phyloP scores from a whole-genome alignment of 2,329 filamentous ascomycete species.

The Albifimbria verrucaria region DNA sequence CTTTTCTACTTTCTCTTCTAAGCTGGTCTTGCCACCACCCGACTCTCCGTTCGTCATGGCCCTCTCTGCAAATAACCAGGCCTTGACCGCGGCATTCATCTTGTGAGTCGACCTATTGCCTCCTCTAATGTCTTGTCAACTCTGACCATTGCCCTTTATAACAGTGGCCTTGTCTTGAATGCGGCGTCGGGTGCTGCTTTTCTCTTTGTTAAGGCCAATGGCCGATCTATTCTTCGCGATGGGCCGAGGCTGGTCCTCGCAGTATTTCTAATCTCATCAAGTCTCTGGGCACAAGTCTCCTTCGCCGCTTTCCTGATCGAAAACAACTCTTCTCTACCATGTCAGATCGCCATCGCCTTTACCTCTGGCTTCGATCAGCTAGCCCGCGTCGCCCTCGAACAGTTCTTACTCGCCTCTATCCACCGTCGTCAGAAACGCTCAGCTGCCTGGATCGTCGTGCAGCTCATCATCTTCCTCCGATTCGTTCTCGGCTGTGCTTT shows the following conservation, averaged over 20 bases:
- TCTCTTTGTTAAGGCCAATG: constrained; percentile 45
- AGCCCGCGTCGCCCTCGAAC: constrained; percentile 49
- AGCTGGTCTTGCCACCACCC: constrained; percentile 6
- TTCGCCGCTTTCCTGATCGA: constrained; percentile 50
- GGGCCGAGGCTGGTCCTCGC: constrained; percentile 63
- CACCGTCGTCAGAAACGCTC: constrained; percentile 35
- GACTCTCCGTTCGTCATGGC: constrained; percentile 36
- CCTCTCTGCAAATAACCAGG: constrained; percentile 40
- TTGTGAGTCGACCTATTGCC: constrained; percentile 39
- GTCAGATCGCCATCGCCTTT: constrained; percentile 51
- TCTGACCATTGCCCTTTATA: no score
- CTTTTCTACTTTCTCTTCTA: constrained; percentile 26
- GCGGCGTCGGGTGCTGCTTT: constrained; percentile 45
- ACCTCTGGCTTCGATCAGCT: constrained; percentile 56
- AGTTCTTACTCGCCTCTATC: constrained; percentile 51
- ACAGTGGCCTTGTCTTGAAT: constrained; percentile 50
- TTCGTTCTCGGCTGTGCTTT: constrained; percentile 53
- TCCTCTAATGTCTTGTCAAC: no score
- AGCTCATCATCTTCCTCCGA: no score
- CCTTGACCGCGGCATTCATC: constrained; percentile 50
- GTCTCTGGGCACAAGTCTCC: constrained; percentile 51
- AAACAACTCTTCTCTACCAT: constrained; percentile 37
- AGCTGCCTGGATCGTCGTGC: no score
- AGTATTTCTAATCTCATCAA: constrained; percentile 47
- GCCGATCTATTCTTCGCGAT: constrained; percentile 49